phyloP scores from a whole-genome alignment of 1,284 basidiomycete species.

The Ustilago crameri region DNA sequence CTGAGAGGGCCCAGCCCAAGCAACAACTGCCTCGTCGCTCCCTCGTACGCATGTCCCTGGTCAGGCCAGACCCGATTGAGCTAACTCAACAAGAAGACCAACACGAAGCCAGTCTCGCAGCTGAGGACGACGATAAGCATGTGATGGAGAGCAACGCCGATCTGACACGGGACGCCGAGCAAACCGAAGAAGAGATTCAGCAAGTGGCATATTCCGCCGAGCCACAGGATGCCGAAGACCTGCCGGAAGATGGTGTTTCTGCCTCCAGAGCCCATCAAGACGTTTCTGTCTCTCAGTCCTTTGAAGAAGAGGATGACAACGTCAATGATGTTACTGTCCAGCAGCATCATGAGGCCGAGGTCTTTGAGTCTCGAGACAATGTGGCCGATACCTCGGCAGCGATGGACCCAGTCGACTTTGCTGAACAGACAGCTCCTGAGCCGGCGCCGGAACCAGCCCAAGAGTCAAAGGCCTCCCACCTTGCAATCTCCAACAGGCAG shows the following conservation, averaged over 20 bases:
- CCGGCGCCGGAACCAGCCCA: constrained; percentile 3
- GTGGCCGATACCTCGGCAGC: constrained; percentile 34
- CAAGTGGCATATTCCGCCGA: constrained; percentile 8
- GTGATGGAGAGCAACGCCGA: constrained; percentile 19
- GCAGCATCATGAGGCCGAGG: constrained; percentile 14
- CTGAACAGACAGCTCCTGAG: not conserved
- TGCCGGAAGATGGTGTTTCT: constrained; percentile 2
- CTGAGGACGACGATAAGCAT: constrained; percentile 7
- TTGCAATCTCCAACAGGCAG: constrained; percentile 21
- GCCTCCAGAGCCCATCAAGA: constrained; percentile 9
- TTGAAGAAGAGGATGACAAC: constrained; percentile 5
- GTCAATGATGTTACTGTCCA: constrained; percentile 25
- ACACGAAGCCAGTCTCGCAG: constrained; percentile 1
- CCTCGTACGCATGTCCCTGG: constrained; percentile 18
- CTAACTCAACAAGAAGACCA: constrained; percentile 2
- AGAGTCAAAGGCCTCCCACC: constrained; percentile 4
- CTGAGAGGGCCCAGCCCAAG: constrained; percentile 11
- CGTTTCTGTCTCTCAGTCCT: constrained; percentile 8
- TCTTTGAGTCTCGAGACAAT: not conserved
- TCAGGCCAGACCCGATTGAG: constrained; percentile 1
- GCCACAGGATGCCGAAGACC: not conserved
- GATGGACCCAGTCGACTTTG: constrained; percentile 10
- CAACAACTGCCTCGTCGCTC: constrained; percentile 14
- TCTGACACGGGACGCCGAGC: constrained; percentile 8
- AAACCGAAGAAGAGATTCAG: constrained; percentile 15